A percentile compares a stretch with the other conserved stretches of the same genome.
Evolutionary conservation across 1,284 basidiomycete genomes (phyloP).

Genomic region (Papiliotrema flavescens): DNA sequence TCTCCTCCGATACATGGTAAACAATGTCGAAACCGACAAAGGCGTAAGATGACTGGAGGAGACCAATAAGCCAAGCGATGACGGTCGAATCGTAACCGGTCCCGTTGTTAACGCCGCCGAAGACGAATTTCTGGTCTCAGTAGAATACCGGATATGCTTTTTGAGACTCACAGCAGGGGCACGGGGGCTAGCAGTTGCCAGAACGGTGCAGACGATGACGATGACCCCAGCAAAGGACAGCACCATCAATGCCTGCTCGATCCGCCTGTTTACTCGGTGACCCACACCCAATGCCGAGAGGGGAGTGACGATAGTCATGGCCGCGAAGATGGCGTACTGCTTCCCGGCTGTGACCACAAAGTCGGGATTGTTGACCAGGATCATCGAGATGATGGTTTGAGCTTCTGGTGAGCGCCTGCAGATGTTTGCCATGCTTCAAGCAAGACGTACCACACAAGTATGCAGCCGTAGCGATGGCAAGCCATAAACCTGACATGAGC

Average conservation of each 20-base stretch:
- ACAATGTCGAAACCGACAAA: constrained; percentile 61
- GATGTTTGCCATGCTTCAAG: not conserved
- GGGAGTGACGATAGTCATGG: constrained; percentile 17
- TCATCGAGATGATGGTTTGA: constrained; percentile 51
- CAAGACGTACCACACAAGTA: constrained; percentile 3
- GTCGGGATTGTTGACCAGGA: constrained; percentile 50
- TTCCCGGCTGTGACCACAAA: constrained; percentile 55
- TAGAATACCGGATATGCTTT: constrained; percentile 1
- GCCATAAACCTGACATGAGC: not conserved
- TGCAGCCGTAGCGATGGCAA: constrained; percentile 4
- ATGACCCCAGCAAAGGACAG: constrained; percentile 40
- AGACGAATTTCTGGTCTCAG: constrained; percentile 45
- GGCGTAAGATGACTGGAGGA: constrained; percentile 20
- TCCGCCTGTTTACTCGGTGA: constrained; percentile 11
- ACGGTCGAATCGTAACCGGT: constrained; percentile 49
- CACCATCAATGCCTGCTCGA: constrained; percentile 17
- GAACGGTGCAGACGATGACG: constrained; percentile 43
- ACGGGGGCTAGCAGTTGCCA: constrained; percentile 28
- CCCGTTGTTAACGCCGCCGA: constrained; percentile 40
- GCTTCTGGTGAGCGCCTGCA: not conserved
- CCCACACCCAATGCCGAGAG: constrained; percentile 10
- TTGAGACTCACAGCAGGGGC: constrained; percentile 16
- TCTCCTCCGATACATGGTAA: constrained; percentile 26
- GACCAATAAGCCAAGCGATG: constrained; percentile 48
- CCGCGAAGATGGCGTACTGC: constrained; percentile 20